Base-by-base conservation (phyloP, 371 early-diverging fungal species). In the Dinochytrium kinnereticum region DNA sequence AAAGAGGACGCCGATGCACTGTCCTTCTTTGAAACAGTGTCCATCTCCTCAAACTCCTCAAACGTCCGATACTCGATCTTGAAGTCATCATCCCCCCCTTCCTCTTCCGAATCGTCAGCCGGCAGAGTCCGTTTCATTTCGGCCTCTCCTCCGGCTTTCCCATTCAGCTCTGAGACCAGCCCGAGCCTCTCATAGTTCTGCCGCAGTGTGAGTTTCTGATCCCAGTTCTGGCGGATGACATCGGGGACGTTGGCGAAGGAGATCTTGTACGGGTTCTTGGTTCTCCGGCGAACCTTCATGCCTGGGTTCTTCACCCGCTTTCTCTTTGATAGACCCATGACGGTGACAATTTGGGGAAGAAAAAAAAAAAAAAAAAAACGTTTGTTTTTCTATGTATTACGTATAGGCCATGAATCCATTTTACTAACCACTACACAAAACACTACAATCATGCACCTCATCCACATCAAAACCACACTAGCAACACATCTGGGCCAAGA, bases 111-210 rank as follows among this genome's bases (percentile, higher is more conserved):
- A 0, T 49, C 69, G 26, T 69, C 80, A 36, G 64, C 71, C 28
- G 26, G 38, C 5, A 19, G 38, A 15, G 30, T 13, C 30, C 66
- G 68, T 28, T 26, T 24, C 39, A 39, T 34, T 24, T 68, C 68
- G 24, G 70, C 73, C 66, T 73, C 71, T 10, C 74, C 94, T 61
- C 96, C 95, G 2, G 89, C 82, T 7, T 84, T 80, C 2, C 94
- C 95, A 80, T 96, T 95, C 67, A 97, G 78, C 1, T 87, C 79
- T 0, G 93, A 85, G 50, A 92, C 78, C 21, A 97, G 84, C 21
- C 97, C 97, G 37, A 82, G 59, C 17, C 64, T 53, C 55, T 59
- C 81, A 76, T 90, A 93, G 90, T 93, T 94, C 81, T 92, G 91
- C 59, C 82, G 79, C n/a, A 92, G 80, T 24, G 94, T 92, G 68